Conservation (phyloP, 371 early-diverging fungal species). For the Mortierella sp. region DNA sequence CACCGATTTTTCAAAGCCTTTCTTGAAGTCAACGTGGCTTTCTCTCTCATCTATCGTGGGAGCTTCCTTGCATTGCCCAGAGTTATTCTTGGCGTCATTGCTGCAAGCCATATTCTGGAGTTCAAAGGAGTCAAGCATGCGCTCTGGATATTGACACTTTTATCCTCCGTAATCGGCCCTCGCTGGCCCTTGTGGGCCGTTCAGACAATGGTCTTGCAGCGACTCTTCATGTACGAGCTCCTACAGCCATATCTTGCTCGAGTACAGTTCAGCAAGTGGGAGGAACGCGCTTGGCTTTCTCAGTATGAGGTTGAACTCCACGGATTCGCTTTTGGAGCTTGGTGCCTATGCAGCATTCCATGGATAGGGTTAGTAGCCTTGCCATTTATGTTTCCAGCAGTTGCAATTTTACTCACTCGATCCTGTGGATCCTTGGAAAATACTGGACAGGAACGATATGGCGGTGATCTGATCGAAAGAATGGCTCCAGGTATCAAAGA, state of each 20-base stretch:
- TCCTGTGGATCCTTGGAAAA: slow-evolving; percentile 38
- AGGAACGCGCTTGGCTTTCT: slow-evolving; percentile 36
- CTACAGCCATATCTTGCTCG: slow-evolving; percentile 38
- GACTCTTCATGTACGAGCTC: slow-evolving; percentile 39
- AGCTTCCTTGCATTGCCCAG: slow-evolving; percentile 16
- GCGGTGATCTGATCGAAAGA: slow-evolving; percentile 28
- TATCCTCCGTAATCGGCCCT: slow-evolving; percentile 2
- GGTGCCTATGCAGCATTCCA: slow-evolving; percentile 30
- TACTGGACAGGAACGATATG: slow-evolving; percentile 3
- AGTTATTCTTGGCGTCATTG: slow-evolving; percentile 13
- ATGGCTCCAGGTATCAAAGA: slow-evolving; percentile 18
- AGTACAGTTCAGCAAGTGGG: slow-evolving; percentile 36
- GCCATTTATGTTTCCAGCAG: slow-evolving; percentile 30
- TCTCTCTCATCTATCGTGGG: slow-evolving; percentile 6
- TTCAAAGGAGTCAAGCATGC: slow-evolving; percentile 6
- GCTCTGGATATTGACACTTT: slow-evolving; percentile 5
- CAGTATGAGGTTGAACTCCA: slow-evolving; percentile 22
- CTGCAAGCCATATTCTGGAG: slow-evolving; percentile 8
- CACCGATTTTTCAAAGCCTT: slow-evolving; percentile 9
- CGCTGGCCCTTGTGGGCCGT: slow-evolving; percentile 18
- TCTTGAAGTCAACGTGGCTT: slow-evolving; percentile 2
- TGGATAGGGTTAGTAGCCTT: slow-evolving; percentile 25
- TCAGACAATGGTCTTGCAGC: slow-evolving; percentile 19
- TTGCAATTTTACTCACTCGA: slow-evolving; percentile 24
- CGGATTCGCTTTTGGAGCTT: slow-evolving; percentile 34